These are phyloP conservation scores for Beauveria varroae DNA, from an alignment of 2,329 filamentous ascomycete genomes.

Conservation along the genomic window DNA sequence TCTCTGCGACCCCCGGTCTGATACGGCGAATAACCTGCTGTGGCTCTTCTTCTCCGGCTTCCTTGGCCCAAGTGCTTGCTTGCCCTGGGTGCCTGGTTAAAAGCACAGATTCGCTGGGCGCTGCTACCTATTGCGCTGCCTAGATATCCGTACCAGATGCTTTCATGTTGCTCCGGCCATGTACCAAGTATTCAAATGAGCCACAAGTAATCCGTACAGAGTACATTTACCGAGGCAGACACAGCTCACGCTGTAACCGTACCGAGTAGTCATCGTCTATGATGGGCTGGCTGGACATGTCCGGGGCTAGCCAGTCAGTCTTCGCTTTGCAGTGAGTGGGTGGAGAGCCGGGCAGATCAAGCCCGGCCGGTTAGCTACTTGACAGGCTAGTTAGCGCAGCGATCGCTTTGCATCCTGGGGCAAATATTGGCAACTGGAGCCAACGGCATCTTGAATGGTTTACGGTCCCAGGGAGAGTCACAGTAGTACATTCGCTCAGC, in stretches of 20 bases:
- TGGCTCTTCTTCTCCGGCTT: neutral
- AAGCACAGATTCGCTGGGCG: neutral
- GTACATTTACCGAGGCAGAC: neutral
- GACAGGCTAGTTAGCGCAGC: neutral
- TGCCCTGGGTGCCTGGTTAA: neutral
- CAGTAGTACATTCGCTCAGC: neutral
- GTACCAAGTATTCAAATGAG: neutral
- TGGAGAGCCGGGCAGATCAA: slow-evolving; percentile 1
- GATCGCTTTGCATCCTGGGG: neutral
- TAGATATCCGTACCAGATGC: neutral
- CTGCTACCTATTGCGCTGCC: neutral
- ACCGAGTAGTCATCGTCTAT: neutral
- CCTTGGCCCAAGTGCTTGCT: neutral
- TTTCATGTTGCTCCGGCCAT: neutral
- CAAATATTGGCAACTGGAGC: neutral
- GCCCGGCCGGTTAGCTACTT: neutral
- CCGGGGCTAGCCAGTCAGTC: neutral
- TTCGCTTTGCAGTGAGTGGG: neutral
- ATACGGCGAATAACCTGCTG: neutral
- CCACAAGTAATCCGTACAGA: neutral
- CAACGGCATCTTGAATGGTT: neutral
- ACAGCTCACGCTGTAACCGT: no score
- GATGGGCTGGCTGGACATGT: neutral
- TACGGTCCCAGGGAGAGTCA: neutral
- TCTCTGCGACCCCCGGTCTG: neutral